Evolutionary conservation across 164 flowering plant genomes (phyloP).

Genomic region (Piper longum): DNA sequence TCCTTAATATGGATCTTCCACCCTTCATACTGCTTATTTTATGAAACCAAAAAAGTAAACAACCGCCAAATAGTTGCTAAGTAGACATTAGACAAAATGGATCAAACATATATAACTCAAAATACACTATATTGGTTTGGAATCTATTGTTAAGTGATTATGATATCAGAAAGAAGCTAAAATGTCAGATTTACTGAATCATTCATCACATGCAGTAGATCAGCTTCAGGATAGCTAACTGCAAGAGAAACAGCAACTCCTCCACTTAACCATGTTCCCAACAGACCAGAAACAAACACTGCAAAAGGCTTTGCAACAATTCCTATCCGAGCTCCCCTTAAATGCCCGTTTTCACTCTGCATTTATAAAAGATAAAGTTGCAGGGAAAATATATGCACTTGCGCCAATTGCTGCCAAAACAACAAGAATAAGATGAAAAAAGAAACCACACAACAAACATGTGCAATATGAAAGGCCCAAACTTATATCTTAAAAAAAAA

Average conservation of each 20-base stretch:
- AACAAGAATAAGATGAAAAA: no score
- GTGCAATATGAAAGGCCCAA: not conserved
- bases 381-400: no score
- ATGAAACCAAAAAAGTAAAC: no score
- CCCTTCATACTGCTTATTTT: no score
- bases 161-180: not conserved
- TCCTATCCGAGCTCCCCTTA: conserved; percentile 77
- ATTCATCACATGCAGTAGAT: conserved; percentile 85
- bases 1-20: no score
- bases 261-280: conserved; percentile 91
- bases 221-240: conserved; percentile 90
- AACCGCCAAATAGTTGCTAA: no score
- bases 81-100: no score
- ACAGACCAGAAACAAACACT: conserved; percentile 81
- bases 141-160: no score
- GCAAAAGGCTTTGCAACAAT: conserved; percentile 94
- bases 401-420: no score
- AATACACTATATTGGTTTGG: no score
- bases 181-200: conserved; percentile 55
- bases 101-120: no score
- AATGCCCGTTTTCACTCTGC: conserved; percentile 18
- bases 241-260: conserved; percentile 99
- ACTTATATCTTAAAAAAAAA: conserved; percentile 14
- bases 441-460: no score
- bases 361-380: conserved; percentile 2